Percentiles rank a stretch among this genome's conserved stretches.
Conservation (phyloP, 371 early-diverging fungal species). For the Apophysomyces ossiformis region DNA sequence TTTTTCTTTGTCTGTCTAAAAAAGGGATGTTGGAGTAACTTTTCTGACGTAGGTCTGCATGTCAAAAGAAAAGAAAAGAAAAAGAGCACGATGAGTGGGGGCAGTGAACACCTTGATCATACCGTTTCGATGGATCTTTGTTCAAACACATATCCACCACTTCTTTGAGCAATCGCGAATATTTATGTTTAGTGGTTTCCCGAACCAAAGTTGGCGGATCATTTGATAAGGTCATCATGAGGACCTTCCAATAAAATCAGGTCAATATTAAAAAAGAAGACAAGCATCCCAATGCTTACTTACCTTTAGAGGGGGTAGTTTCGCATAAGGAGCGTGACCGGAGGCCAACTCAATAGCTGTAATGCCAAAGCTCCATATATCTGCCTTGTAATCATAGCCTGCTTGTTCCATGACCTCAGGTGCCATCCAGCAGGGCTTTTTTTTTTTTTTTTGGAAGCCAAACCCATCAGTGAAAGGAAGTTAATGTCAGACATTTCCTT, state of each 20-base stretch:
- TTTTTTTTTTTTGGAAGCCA: neutral
- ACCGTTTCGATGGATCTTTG: constrained; percentile 84
- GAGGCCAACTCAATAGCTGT: constrained; percentile 83
- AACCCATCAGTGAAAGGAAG: neutral
- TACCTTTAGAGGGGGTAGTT: constrained; percentile 80
- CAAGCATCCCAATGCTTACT: neutral
- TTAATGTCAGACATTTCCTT: constrained; percentile 10
- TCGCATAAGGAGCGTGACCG: constrained; percentile 88
- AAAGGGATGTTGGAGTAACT: constrained; percentile 77
- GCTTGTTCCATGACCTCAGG: constrained; percentile 70
- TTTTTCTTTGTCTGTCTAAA: constrained; percentile 84
- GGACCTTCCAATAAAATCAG: constrained; percentile 55
- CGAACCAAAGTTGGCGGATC: constrained; percentile 88
- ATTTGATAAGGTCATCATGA: constrained; percentile 88
- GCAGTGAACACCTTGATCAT: constrained; percentile 7
- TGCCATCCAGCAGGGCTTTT: constrained; percentile 83
- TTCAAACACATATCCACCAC: constrained; percentile 84
- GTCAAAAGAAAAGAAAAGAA: neutral
- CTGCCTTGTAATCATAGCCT: constrained; percentile 83
- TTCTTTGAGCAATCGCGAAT: constrained; percentile 81
- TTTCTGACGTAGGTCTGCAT: constrained; percentile 79
- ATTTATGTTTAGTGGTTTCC: constrained; percentile 75
- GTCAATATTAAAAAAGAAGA: neutral
- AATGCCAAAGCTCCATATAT: constrained; percentile 90
- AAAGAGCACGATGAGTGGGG: neutral